Evolutionary conservation across 2,329 filamentous ascomycete species (phyloP), one percentile per base, ranked within the genome.

Genomic region (Drechslerella coelobrocha): DNA sequence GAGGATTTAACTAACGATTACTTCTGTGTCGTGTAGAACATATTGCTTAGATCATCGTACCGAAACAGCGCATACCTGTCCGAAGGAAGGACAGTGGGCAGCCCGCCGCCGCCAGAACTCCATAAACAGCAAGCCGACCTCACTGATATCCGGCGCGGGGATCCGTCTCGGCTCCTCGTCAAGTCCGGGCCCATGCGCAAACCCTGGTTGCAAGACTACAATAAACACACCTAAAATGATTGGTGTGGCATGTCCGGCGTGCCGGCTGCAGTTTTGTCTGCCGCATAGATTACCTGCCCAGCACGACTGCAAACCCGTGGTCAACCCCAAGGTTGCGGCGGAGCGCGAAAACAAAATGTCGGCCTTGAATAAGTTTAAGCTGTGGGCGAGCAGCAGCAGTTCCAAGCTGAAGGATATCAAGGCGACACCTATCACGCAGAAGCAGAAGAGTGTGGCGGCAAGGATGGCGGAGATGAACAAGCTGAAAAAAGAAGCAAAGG

Each of bases 41-140:
- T 99, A 88, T 82, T 99, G 95, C 79, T 89, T 96, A 74, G 93
- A 97, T 78, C 94, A 99, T 83, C 90, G 93, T 61, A 89, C 87
- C 76, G 93, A 97, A 81, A 85, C 86, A 19, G 82, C 90, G 0
- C 95, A 99, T 81, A 85, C 86, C 77, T 89, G 87, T 74, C 75
- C 82, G 2, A 81, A 84, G 66, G 84, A 82, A 31, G 86, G 86
- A 56, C 84, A 83, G 76, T 88, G 86, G 85, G 86, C 85, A 60
- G 81, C 82, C 63, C 80, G 81, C 19, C 80, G 80, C 77, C 78
- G 61, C 75, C 76, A 41, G 68, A 75, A 75, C 63, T 74, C 77
- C 41, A 73, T 76, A 37, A 77, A 74, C 37, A 73, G 62, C 73
- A 77, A 21, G 62, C 76, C 45, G n/a, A 29, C 50, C 14, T 59